Evolutionary conservation across 2,329 filamentous ascomycete species (phyloP).

Genomic region (Macrophomina tecta): DNA sequence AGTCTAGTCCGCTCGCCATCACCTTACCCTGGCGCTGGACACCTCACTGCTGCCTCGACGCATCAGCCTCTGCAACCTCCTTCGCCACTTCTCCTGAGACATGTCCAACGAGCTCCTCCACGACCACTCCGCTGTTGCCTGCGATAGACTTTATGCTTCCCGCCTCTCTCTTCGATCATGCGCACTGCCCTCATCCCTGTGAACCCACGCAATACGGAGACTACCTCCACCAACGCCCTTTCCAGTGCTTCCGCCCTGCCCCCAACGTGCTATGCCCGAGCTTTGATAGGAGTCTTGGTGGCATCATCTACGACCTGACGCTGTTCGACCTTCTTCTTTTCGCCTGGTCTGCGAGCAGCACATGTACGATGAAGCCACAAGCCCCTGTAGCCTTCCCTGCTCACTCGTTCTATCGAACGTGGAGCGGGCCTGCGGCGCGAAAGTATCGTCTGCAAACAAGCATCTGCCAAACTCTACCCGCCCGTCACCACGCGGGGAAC

Average conservation of each 20-base stretch:
- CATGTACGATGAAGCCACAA: background rate
- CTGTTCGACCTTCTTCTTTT: background rate
- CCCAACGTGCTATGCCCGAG: background rate
- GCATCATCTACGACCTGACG: background rate
- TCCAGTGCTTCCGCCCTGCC: background rate
- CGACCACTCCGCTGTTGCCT: background rate
- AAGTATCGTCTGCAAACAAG: conserved; percentile 20
- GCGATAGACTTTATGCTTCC: background rate
- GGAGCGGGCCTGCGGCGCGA: background rate
- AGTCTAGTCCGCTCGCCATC: too few relatives aligned
- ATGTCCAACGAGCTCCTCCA: background rate
- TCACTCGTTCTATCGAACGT: too few relatives aligned
- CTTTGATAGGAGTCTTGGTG: background rate
- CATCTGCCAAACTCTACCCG: background rate
- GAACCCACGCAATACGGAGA: background rate
- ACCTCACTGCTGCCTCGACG: background rate
- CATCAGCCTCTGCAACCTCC: background rate
- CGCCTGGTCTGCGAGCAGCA: background rate
- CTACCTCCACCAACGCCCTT: background rate
- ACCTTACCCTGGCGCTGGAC: background rate
- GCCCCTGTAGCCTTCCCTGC: too few relatives aligned
- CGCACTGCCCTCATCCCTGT: background rate
- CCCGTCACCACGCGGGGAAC: background rate
- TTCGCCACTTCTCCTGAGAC: background rate
- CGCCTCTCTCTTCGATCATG: background rate